Base-by-base conservation (phyloP, 805 yeast species). In the Lipomyces orientalis region DNA sequence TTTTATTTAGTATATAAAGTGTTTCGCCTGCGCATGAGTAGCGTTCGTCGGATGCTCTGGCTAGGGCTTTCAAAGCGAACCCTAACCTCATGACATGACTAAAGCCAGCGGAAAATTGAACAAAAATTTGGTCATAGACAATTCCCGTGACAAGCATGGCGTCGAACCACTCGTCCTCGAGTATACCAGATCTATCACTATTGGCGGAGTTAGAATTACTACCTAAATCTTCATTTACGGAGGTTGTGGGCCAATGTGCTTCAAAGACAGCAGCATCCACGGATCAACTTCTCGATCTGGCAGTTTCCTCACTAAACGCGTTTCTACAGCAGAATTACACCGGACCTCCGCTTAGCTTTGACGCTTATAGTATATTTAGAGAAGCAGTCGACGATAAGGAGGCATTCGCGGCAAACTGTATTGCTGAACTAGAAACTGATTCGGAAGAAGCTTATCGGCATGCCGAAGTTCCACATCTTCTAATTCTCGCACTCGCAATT, bases 241-340 rank as follows among this genome's bases (percentile, higher is more conserved):
- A 52, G n/a, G 55, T 25, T 4, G 55, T 52, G 4, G 2, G 16
- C 9, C 12, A 31, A 25, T 33, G n/a, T 4, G 12, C 34, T 10
- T 8, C 55, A 22, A 31, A 52, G 34, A 22, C 55, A 16, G 9
- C 31, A 10, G 34, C 34, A 25, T 31, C 55, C 16, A 14, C 8
- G 16, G 4, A 25, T 52, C 55, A 52, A 31, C 43, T 56, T 19
- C 25, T 35, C 31, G 33, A n/a, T 8, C 19, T 64, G 25, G 67
- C 60, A 19, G 46, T 54, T 8, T 34, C 89, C 0, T 78, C 87
- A 2, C 79, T 91, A 33, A 93, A 92, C 75, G 75, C 85, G 1
- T 93, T 90, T 75, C 79, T 90, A 16, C 96, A 91, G 76, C 78
- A 84, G 61, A 93, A 93, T 76, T 91, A 84, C 77, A 91, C 97